Conservation (phyloP, 495 filamentous ascomycete species). For the Neurospora sp. region DNA sequence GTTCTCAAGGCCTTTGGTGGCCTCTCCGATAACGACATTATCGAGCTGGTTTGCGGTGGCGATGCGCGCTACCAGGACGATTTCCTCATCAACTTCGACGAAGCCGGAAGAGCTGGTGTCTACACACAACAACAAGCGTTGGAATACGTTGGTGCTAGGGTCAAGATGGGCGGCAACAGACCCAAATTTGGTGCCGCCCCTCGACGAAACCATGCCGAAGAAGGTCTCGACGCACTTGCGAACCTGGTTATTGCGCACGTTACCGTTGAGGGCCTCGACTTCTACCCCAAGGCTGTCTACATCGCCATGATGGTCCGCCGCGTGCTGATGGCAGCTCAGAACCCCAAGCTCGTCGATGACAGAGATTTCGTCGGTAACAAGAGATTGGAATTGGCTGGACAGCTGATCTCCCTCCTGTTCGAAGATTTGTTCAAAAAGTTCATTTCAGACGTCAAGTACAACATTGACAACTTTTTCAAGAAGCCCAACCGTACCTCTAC, state of each 20-base stretch:
- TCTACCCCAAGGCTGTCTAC: conserved; percentile 90
- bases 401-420: conserved; percentile 89
- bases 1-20: conserved; percentile 90
- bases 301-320: conserved; percentile 92
- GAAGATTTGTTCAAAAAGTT: conserved; percentile 97
- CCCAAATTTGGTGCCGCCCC: conserved; percentile 29
- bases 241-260: conserved; percentile 90
- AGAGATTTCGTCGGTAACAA: conserved; percentile 98
- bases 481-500: conserved; percentile 76
- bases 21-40: conserved; percentile 86
- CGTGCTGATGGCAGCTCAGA: conserved; percentile 85
- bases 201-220: conserved; percentile 65
- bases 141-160: conserved; percentile 75
- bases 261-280: conserved; percentile 78
- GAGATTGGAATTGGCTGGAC: conserved; percentile 83
- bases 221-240: conserved; percentile 83
- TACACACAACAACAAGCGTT: conserved; percentile 90
- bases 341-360: conserved; percentile 83
- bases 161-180: conserved; percentile 61
- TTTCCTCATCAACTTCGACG: conserved; percentile 90
- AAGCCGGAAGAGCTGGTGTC: conserved; percentile 67
- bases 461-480: conserved; percentile 86
- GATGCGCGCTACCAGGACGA: conserved; percentile 85
- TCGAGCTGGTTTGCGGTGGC: conserved; percentile 74
- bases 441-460: conserved; percentile 73